These are phyloP conservation scores for Fusarium euwallaceae DNA, from an alignment of 2,329 filamentous ascomycete genomes.

Conservation along the genomic window DNA sequence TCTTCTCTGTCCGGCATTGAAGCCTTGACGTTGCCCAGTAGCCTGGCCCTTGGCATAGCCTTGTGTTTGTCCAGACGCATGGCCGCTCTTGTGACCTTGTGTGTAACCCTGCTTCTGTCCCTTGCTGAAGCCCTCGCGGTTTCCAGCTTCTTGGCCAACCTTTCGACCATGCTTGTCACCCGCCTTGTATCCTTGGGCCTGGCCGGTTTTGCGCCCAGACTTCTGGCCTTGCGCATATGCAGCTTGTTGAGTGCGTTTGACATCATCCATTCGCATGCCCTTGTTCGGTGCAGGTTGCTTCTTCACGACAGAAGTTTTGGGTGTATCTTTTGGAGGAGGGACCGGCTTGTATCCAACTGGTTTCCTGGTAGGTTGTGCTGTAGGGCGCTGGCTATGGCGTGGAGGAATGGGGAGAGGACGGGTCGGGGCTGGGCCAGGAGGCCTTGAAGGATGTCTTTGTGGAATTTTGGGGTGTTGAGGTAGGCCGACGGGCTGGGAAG, in stretches of 20 bases:
- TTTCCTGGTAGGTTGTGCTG: neutral
- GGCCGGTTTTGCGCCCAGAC: neutral
- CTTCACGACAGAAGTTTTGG: conserved; percentile 2
- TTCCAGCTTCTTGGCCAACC: neutral
- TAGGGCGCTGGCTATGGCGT: conserved; percentile 1
- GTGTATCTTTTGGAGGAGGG: conserved; percentile 15
- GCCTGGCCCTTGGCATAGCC: neutral
- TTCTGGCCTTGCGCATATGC: conserved; percentile 2
- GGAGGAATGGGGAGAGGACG: neutral
- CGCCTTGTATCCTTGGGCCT: neutral
- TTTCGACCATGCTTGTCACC: conserved; percentile 8
- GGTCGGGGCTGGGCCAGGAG: neutral
- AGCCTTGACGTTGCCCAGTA: neutral
- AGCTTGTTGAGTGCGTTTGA: conserved; percentile 15
- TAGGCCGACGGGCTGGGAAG: neutral
- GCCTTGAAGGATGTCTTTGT: neutral
- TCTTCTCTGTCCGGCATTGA: neutral
- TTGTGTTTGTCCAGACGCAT: neutral
- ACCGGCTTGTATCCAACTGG: conserved; percentile 11
- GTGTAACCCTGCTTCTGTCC: neutral
- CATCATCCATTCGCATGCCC: conserved; percentile 32
- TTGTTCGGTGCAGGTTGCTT: conserved; percentile 14
- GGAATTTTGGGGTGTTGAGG: neutral
- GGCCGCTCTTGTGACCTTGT: neutral
- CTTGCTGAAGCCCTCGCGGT: conserved; percentile 2